Conservation (phyloP, 2,329 filamentous ascomycete species). For the Neofusicoccum ribis region DNA sequence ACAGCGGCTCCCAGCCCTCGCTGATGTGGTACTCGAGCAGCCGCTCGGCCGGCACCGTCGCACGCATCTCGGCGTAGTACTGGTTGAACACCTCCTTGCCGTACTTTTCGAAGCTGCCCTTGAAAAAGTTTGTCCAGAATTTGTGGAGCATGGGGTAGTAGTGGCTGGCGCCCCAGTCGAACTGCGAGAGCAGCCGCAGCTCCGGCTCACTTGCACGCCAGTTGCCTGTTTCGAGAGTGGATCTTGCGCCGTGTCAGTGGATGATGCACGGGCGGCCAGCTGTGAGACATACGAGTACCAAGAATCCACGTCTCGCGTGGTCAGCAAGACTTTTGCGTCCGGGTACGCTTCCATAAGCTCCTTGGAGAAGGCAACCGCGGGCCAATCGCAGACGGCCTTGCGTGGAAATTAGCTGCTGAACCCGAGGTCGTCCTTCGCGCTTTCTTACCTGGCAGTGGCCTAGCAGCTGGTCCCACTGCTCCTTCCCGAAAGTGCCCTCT, state of each 20-base stretch:
- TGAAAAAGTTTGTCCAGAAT: slow-evolving; percentile 69
- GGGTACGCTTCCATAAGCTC: slow-evolving; percentile 49
- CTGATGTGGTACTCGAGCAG: slow-evolving; percentile 56
- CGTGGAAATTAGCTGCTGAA: not conserved
- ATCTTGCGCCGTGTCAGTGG: slow-evolving; percentile 32
- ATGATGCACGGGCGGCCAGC: not conserved
- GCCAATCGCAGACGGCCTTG: slow-evolving; percentile 68
- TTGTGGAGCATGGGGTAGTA: slow-evolving; percentile 70
- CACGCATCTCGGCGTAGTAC: slow-evolving; percentile 56
- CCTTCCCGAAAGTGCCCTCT: slow-evolving; percentile 60
- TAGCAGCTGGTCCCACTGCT: slow-evolving; percentile 69
- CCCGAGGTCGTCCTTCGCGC: not conserved
- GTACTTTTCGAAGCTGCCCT: slow-evolving; percentile 64
- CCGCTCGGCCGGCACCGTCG: slow-evolving; percentile 49
- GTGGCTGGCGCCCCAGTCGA: slow-evolving; percentile 66
- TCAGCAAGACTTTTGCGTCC: slow-evolving; percentile 69
- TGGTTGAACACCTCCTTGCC: slow-evolving; percentile 64
- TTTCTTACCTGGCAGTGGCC: slow-evolving; percentile 56
- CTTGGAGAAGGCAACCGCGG: slow-evolving; percentile 65
- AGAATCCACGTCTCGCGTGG: slow-evolving; percentile 64
- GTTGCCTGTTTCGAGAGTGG: slow-evolving; percentile 67
- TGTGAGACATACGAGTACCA: slow-evolving; percentile 52
- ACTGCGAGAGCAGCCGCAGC: slow-evolving; percentile 55
- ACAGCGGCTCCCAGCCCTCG: slow-evolving; percentile 56
- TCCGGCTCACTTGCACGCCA: slow-evolving; percentile 67